Evolutionary conservation across 164 flowering plant genomes (phyloP).

Genomic region (Protea cynaroides): DNA sequence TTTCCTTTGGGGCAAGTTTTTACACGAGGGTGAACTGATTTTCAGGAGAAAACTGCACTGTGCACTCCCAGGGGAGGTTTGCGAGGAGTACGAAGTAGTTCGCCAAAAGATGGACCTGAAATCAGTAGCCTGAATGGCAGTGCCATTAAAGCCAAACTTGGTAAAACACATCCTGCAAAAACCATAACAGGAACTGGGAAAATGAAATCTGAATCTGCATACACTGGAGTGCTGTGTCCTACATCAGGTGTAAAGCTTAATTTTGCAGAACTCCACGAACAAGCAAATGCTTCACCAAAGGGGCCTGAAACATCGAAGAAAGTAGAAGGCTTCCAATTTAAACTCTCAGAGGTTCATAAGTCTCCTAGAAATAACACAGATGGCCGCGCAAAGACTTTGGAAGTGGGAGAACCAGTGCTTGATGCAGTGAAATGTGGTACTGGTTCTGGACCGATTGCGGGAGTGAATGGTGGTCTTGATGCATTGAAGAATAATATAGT

Average conservation of each 20-base stretch:
- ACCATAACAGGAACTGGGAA: conserved; percentile 9
- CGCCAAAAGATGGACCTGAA: conserved; percentile 16
- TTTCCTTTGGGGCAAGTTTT: neutral
- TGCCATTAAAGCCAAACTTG: conserved; percentile 23
- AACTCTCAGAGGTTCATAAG: neutral
- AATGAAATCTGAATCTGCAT: conserved; percentile 15
- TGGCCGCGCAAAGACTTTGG: conserved; percentile 8
- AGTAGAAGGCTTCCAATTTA: no score
- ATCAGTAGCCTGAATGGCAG: conserved; percentile 22
- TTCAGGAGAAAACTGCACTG: conserved; percentile 18
- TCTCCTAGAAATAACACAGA: neutral
- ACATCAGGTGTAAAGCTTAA: conserved; percentile 17
- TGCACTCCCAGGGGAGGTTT: conserved; percentile 26
- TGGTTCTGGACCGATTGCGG: conserved; percentile 8
- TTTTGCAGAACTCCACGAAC: conserved; percentile 16
- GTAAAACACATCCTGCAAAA: conserved; percentile 28
- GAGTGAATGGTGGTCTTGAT: conserved; percentile 4
- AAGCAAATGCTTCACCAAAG: conserved; percentile 19
- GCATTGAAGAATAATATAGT: conserved; percentile 1
- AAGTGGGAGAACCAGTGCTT: no score
- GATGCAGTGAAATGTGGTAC: conserved; percentile 2
- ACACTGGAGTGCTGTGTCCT: conserved; percentile 3
- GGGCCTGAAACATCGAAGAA: neutral
- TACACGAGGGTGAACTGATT: neutral
- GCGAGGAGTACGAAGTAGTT: conserved; percentile 18